A percentile compares a stretch with the other conserved stretches of the same genome.
These are phyloP conservation scores for Lasiodiplodia theobromae DNA, from an alignment of 2,329 filamentous ascomycete genomes.

Conservation along the genomic window DNA sequence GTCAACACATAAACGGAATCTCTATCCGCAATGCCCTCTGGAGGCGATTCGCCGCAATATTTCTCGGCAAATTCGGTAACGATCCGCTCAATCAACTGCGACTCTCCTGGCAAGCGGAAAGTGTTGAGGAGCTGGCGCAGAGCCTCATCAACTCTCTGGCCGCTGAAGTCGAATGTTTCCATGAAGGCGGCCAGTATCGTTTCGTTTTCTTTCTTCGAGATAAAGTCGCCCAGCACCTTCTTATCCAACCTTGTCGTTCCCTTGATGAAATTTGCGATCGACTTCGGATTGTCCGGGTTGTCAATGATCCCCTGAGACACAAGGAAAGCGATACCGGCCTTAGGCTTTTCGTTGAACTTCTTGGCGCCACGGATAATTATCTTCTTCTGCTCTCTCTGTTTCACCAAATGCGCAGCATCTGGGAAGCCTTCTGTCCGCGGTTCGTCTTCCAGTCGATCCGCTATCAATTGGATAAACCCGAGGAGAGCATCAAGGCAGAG, in stretches of 20 bases:
- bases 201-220: slow-evolving; percentile 91
- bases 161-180: slow-evolving; percentile 84
- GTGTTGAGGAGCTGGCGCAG: slow-evolving; percentile 85
- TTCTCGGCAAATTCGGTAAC: slow-evolving; percentile 86
- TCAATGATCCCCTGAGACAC: slow-evolving; percentile 85
- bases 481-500: slow-evolving; percentile 91
- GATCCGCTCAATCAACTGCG: slow-evolving; percentile 90
- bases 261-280: slow-evolving; percentile 85
- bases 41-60: slow-evolving; percentile 74
- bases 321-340: slow-evolving; percentile 84
- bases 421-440: slow-evolving; percentile 71
- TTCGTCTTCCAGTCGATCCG: slow-evolving; percentile 79
- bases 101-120: slow-evolving; percentile 93
- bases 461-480: slow-evolving; percentile 89
- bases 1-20: slow-evolving; percentile 90
- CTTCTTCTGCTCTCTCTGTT: slow-evolving; percentile 81
- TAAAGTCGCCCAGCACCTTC: slow-evolving; percentile 86
- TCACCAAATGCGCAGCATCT: slow-evolving; percentile 68
- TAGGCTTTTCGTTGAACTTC: slow-evolving; percentile 96
- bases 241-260: slow-evolving; percentile 90
- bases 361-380: slow-evolving; percentile 85
- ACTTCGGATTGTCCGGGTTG: slow-evolving; percentile 73
- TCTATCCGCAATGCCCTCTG: slow-evolving; percentile 79
- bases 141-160: slow-evolving; percentile 88
- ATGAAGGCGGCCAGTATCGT: slow-evolving; percentile 84